These are phyloP conservation scores for Plasmodium inui DNA, from an alignment of 169 alveolate genomes.

Conservation along the genomic window DNA sequence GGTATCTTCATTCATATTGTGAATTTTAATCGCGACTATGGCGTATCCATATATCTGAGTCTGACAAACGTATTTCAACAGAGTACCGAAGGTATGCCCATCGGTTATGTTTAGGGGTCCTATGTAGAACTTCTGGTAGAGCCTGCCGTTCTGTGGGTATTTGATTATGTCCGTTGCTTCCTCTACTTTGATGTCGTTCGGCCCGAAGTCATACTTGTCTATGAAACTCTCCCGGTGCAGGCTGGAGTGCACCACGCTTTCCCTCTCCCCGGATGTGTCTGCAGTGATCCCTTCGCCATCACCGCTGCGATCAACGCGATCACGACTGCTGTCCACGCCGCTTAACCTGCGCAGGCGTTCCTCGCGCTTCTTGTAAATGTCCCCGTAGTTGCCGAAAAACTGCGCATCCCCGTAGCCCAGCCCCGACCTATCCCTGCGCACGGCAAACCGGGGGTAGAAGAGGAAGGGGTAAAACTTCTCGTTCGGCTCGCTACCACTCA, in stretches of 20 bases:
- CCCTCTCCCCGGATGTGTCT: neutral
- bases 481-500: slow-evolving; percentile 76
- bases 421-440: slow-evolving; percentile 80
- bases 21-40: slow-evolving; percentile 85
- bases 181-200: slow-evolving; percentile 57
- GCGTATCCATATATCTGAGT: slow-evolving; percentile 89
- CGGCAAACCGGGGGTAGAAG: slow-evolving; percentile 80
- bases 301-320: neutral
- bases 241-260: slow-evolving; percentile 19
- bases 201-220: slow-evolving; percentile 70
- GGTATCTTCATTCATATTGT: slow-evolving; percentile 83
- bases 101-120: slow-evolving; percentile 88
- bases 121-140: slow-evolving; percentile 87
- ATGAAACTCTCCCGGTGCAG: slow-evolving; percentile 51
- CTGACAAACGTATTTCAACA: slow-evolving; percentile 83
- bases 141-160: slow-evolving; percentile 79
- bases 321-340: slow-evolving; percentile 54
- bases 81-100: slow-evolving; percentile 89
- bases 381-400: slow-evolving; percentile 82
- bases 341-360: slow-evolving; percentile 76
- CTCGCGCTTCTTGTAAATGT: slow-evolving; percentile 72
- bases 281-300: no score
- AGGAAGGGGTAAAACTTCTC: slow-evolving; percentile 77
- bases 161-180: slow-evolving; percentile 72
- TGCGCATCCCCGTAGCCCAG: slow-evolving; percentile 81